These are phyloP conservation scores for Mortierella sp. DNA, from an alignment of 371 early-diverging fungal genomes.

Conservation along the genomic window DNA sequence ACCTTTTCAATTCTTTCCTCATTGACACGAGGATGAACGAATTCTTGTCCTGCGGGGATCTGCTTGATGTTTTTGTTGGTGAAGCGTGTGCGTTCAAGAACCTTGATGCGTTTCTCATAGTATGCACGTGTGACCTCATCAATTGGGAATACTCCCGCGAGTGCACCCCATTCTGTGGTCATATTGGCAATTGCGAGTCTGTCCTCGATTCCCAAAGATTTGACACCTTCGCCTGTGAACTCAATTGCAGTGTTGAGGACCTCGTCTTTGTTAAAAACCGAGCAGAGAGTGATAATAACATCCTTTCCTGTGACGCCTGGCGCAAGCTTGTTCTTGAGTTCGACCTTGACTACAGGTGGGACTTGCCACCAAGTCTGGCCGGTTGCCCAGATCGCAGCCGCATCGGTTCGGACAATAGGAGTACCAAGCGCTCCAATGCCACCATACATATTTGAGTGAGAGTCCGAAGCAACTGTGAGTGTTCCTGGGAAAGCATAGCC, in stretches of 20 bases:
- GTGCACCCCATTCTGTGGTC: conserved; percentile 99
- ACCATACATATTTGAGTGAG: conserved; percentile 99
- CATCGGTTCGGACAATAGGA: conserved; percentile 97
- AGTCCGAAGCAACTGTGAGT: conserved; percentile 96
- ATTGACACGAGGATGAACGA: conserved; percentile 83
- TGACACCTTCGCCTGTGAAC: conserved; percentile 84
- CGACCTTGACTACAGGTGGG: conserved; percentile 92
- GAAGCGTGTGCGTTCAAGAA: conserved; percentile 67
- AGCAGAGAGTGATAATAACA: conserved; percentile 93
- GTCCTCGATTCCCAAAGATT: conserved; percentile 83
- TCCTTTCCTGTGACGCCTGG: conserved; percentile 95
- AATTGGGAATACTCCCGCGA: conserved; percentile 96
- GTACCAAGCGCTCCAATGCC: conserved; percentile 95
- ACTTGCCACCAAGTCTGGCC: conserved; percentile 98
- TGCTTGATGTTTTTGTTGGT: conserved; percentile 63
- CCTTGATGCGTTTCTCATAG: conserved; percentile 74
- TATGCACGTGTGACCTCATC: conserved; percentile 83
- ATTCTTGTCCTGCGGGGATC: conserved; percentile 57
- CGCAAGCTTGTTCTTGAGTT: conserved; percentile 78
- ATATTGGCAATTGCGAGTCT: conserved; percentile 96
- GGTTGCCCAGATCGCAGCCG: conserved; percentile 97
- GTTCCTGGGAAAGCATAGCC: conserved; percentile 95
- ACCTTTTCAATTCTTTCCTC: conserved; percentile 68
- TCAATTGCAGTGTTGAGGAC: conserved; percentile 96
- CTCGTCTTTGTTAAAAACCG: conserved; percentile 87